A percentile compares a stretch with the other conserved stretches of the same genome.
phyloP scores from a whole-genome alignment of 2,329 filamentous ascomycete species.

The Neonectria neomacrospora region DNA sequence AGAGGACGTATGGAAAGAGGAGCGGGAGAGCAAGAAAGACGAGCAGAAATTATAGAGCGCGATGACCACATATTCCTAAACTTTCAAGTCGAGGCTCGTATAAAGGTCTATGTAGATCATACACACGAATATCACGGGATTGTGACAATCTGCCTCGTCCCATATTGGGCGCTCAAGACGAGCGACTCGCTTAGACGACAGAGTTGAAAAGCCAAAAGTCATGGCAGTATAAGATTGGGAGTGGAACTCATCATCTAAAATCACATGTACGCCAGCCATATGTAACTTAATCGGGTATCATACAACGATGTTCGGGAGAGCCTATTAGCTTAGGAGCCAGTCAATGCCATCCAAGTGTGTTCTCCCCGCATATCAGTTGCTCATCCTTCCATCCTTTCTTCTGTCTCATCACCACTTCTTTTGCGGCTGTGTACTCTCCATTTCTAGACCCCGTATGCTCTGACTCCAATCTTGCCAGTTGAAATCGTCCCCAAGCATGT shows the following conservation, averaged over 20 bases:
- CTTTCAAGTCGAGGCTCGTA: not conserved
- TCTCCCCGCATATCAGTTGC: not conserved
- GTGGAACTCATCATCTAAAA: conserved; percentile 33
- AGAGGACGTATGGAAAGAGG: conserved; percentile 61
- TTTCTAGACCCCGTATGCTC: conserved; percentile 53
- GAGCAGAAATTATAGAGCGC: conserved; percentile 43
- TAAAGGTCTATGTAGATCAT: not conserved
- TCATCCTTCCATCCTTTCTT: not conserved
- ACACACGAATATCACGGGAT: not conserved
- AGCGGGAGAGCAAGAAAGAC: conserved; percentile 48
- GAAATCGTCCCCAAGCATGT: conserved; percentile 57
- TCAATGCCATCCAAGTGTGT: conserved; percentile 15
- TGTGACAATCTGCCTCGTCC: not conserved
- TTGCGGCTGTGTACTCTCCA: conserved; percentile 42
- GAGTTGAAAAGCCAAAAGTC: not conserved
- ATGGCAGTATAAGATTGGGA: conserved; percentile 12
- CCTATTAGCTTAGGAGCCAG: not conserved
- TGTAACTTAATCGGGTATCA: conserved; percentile 40
- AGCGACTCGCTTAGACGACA: not conserved
- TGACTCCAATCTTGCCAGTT: conserved; percentile 63
- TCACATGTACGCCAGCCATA: conserved; percentile 20
- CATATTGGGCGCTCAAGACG: not conserved
- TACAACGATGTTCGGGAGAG: conserved; percentile 31
- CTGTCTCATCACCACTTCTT: conserved; percentile 36
- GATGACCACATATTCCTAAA: not conserved